phyloP scores from a whole-genome alignment of 139 green algal genomes.

The Chlorella vulgaris region DNA sequence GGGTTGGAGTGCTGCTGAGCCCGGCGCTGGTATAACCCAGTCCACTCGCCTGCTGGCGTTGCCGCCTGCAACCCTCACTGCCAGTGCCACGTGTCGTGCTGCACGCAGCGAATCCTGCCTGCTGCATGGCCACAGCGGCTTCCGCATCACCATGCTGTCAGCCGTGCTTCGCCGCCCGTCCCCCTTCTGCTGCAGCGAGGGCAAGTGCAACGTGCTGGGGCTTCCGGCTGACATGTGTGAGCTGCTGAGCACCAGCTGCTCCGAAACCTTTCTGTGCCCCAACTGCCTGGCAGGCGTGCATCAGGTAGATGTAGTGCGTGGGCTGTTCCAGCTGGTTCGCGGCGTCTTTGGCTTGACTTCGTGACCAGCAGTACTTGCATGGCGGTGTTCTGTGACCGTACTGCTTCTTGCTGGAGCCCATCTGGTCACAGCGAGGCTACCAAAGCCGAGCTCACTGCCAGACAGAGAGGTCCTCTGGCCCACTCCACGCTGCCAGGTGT shows the following conservation, averaged over 20 bases:
- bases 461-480: no score
- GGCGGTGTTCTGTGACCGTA: neutral
- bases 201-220: slow-evolving; percentile 43
- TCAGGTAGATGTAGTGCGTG: neutral
- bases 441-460: no score
- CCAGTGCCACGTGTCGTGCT: no score
- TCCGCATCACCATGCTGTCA: neutral
- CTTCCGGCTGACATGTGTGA: slow-evolving; percentile 31
- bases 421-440: neutral
- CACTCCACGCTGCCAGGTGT: neutral
- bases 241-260: neutral
- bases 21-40: no score
- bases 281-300: slow-evolving; percentile 51
- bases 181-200: neutral
- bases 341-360: neutral
- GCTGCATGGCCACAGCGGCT: neutral
- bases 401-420: neutral
- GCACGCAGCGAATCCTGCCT: no score
- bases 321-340: neutral
- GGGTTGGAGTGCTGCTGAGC: neutral
- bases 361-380: neutral
- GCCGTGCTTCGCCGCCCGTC: no score
- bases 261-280: slow-evolving; percentile 47
- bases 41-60: no score
- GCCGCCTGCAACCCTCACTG: no score